Evolutionary conservation across 371 early-diverging fungal species (phyloP), one percentile per base, ranked within the genome.

Genomic region (Haplosporangium sp.): DNA sequence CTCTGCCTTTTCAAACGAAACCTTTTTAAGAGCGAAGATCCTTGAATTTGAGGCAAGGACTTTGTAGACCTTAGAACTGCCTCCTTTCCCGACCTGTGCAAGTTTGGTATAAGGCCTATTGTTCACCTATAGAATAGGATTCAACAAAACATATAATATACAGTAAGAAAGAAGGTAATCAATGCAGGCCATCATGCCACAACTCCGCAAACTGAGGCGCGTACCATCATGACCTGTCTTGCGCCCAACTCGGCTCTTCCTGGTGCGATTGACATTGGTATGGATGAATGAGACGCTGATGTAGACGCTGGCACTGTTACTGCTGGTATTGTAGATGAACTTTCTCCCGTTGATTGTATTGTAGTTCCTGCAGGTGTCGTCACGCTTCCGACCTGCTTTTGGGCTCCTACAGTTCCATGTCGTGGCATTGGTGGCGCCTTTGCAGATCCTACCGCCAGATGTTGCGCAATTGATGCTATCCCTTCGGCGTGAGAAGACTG

Each of bases 51-150:
- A 82, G 4, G 91, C 84, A 72, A 95, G 84, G 2, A 96, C 96
- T 73, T 94, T 96, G 85, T 91, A 97, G 8, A 99, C 99, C 82
- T 92, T 96, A 61, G 93, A 91, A 53, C 93, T 93, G 63, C 96
- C 97, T 37, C 99, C 99, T 42, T 92, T 90, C 0, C 98, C 99
- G 34, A 96, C 89, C 13, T 90, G 79, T 17, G 86, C 85, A 34
- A 94, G 79, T 48, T 86, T 77, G 27, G 84, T 79, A 83, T 92
- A 94, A 11, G 79, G 69, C 5, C 77, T 73, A 19, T 88, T 85
- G 73, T 94, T 93, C 37, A 94, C 90, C 84, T 86, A 57, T 50
- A 70, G 9, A 65, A 34, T 10, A 53, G 6, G 5, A 17, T 50
- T 5, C 8, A 13, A 53, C 8, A n/a, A 8, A n/a, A 27, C 0